Base-by-base conservation (phyloP, 2,329 filamentous ascomycete genomes). In the Geosmithia flava region DNA sequence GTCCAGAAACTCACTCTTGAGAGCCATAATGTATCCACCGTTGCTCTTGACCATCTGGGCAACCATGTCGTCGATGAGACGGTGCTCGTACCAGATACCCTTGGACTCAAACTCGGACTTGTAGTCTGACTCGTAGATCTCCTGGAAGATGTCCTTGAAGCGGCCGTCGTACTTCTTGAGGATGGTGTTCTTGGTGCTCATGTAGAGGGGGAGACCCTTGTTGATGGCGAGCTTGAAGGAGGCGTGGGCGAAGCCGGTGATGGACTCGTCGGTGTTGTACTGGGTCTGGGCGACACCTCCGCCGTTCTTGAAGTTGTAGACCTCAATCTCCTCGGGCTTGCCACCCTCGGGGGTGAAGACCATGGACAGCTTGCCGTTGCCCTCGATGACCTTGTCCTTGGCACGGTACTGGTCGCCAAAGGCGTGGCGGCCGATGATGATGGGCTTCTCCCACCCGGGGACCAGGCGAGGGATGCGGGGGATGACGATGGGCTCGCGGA, bases 151-250 rank as follows among this genome's bases (percentile, higher is more conserved):
- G 63, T 98, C 93, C 83, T 97, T 97, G 81, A 98, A 98, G 59
- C 87, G 81, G 47, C 93, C 93, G 64, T 98, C 93, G 71, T 98
- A 98, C 69, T 90, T 91, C 78, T 98, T 98, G 58, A 98, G 75
- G 59, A 98, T 98, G 58, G 93, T 98, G 78, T 97, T 97, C 85
- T 98, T 98, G 70, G 93, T 98, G 78, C 88, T 95, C 91, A 97
- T 94, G 76, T 97, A 98, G 61, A 98, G 76, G n/a, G 93, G 93
- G 56, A 95, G 74, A 54, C 75, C 75, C 79, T 95, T 93, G 68
- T 80, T 75, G 44, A 97, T 72, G 33, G 93, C 91, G 56, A 96
- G 80, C 81, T 96, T 95, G 81, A 98, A 97, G 57, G 83, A 90
- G 53, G 93, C 86, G 65, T 97, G 93, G 49, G 93, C 93, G 62